Evolutionary conservation across 768 basidiomycete species (phyloP).

Genomic region (Flagelloscypha sp.): DNA sequence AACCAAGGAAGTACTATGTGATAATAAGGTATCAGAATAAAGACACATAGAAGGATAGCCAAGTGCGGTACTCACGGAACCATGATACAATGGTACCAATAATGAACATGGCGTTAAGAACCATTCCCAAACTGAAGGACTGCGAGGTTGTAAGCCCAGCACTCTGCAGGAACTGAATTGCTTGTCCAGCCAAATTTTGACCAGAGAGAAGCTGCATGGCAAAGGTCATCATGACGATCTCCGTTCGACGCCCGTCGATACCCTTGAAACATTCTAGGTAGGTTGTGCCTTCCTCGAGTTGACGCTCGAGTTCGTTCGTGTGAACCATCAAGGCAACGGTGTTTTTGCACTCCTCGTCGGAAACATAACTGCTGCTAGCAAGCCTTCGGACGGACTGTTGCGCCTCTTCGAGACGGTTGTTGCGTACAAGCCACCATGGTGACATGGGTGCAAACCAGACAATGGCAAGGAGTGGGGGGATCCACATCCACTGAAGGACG

Average conservation of each 20-base stretch:
- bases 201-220: constrained; percentile 17
- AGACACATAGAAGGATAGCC: neutral
- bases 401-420: constrained; percentile 14
- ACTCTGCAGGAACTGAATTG: constrained; percentile 15
- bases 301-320: constrained; percentile 15
- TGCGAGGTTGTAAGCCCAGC: constrained; percentile 11
- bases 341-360: constrained; percentile 11
- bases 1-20: constrained; percentile 13
- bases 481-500: constrained; percentile 18
- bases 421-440: constrained; percentile 18
- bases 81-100: constrained; percentile 17
- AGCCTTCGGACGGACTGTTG: constrained; percentile 11
- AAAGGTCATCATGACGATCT: constrained; percentile 20
- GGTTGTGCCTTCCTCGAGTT: constrained; percentile 14
- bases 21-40: neutral
- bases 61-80: constrained; percentile 14
- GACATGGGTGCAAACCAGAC: constrained; percentile 13
- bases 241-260: constrained; percentile 14
- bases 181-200: constrained; percentile 17
- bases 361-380: constrained; percentile 11
- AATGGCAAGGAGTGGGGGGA: constrained; percentile 12
- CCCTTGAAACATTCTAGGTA: constrained; percentile 15
- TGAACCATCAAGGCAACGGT: constrained; percentile 17
- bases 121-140: constrained; percentile 14
- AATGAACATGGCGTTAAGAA: constrained; percentile 19